Base-by-base conservation (phyloP, 2,329 filamentous ascomycete species). In the Ophiostoma populinum region DNA sequence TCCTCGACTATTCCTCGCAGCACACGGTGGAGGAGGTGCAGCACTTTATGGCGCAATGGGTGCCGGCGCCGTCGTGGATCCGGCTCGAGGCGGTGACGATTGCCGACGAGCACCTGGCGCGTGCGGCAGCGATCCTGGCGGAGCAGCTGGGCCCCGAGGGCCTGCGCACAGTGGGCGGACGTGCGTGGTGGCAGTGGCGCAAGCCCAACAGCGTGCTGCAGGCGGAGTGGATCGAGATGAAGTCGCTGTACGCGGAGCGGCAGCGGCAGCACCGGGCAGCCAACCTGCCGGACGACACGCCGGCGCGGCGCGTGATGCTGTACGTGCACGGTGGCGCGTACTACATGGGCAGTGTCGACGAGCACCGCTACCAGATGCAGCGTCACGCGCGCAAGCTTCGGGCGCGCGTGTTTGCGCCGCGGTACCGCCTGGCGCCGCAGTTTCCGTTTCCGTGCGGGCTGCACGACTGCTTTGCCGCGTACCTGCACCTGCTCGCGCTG, bases 361-460 rank as follows among this genome's bases (percentile, higher is more conserved):
- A 92, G 54, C 90, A 95, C 59, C 75, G 90, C n/a, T 95, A 95
- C 57, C 87, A 95, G 63, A 75, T 98, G 65, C 90, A 98, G 55
- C 70, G 87, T 32, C 86, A 95, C 64, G 90, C 90, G 19, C 70
- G 90, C 36, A 95, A 95, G 57, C 65, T 98, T 41, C 85, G 90
- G 55, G 87, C 85, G 13, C 69, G 85, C 37, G 79, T 94, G 7
- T 74, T 95, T 53, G 85, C 87, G 17, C 80, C 87, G 5, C 65
- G 74, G 41, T 98, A 95, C 54, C 73, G 90, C 26, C 65, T 98
- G 20, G 72, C 90, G 6, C 90, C 87, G 2, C 86, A 95, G 51
- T 98, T 87, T 40, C 90, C 90, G 0, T 98, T 98, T 44, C 90
- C 90, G 0, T 95, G 90, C 49, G 85, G 81, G 19, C 57, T 98